phyloP scores from a whole-genome alignment of 2,329 filamentous ascomycete species.

The Cladobotryum mycophilum region DNA sequence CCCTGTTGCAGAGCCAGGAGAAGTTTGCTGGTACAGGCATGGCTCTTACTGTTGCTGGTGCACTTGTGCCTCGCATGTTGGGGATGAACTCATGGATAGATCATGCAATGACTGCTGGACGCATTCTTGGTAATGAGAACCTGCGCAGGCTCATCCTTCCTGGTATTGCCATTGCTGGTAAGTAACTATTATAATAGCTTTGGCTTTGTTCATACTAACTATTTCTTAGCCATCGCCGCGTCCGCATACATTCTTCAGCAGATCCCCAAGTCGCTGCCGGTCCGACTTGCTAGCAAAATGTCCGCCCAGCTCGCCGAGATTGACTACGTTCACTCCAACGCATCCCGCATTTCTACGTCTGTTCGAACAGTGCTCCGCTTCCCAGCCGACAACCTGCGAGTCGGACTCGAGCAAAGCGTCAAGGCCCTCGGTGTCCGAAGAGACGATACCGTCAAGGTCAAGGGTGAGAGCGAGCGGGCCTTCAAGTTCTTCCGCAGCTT shows the following conservation, averaged over 20 bases:
- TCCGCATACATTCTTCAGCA: constrained; percentile 76
- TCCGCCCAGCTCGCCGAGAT: constrained; percentile 70
- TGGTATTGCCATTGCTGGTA: constrained; percentile 71
- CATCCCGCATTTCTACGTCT: constrained; percentile 73
- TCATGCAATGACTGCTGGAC: constrained; percentile 73
- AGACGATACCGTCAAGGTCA: constrained; percentile 76
- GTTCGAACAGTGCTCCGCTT: constrained; percentile 84
- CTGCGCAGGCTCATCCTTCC: constrained; percentile 75
- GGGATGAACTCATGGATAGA: constrained; percentile 87
- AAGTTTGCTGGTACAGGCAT: constrained; percentile 92
- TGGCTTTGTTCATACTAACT: constrained; percentile 8
- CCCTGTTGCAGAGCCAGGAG: constrained; percentile 81
- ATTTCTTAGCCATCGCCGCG: constrained; percentile 58
- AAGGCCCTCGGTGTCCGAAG: constrained; percentile 74
- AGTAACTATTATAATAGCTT: constrained; percentile 31
- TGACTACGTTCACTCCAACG: constrained; percentile 90
- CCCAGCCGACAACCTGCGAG: constrained; percentile 79
- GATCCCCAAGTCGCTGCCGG: constrained; percentile 83
- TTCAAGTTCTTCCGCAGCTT: constrained; percentile 87
- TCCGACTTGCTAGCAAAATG: constrained; percentile 78
- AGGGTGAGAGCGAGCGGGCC: constrained; percentile 77
- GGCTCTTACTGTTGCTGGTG: constrained; percentile 85
- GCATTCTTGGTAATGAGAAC: constrained; percentile 74
- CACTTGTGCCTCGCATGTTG: constrained; percentile 73
- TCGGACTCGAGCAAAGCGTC: constrained; percentile 75